Evolutionary conservation across 208 protist species (phyloP), one percentile per base, ranked within the genome.

Genomic region (Leishmania gerbilli): DNA sequence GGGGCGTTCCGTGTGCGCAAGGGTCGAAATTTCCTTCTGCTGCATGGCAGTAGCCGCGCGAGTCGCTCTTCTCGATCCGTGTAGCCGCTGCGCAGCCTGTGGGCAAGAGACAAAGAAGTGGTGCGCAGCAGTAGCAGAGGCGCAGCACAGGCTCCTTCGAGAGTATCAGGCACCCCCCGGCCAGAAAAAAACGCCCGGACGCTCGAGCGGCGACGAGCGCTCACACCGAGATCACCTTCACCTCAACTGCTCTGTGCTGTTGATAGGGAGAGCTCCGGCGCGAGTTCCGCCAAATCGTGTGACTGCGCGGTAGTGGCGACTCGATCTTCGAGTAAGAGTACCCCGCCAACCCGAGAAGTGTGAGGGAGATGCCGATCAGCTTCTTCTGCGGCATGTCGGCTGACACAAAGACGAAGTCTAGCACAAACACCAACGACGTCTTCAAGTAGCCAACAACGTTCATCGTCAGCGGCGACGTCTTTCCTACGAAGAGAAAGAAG

Each of bases 391-490:
- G 85, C 11, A 83, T 49, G 42, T 91, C 83, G 4, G 81, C 77
- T 0, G 82, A 79, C 19, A 92, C 67, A 79, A 96, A 91, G 15
- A 95, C 64, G 71, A 92, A 90, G 49, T 92, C 92, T 2, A 87
- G 77, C 7, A 94, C 42, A 82, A 97, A 93, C 17, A 97, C 91
- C 3, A 97, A 83, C 47, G 76, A 75, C 8, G 93, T 96, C 79
- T 97, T 97, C 55, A 96, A 75, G 84, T 97, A 96, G 34, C 92
- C 93, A 0, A 95, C 79, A 53, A 97, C 87, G 79, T 97, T 97
- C 84, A 94, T 91, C 72, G 91, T 95, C n/a, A 96, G 86, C 58
- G 93, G 90, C 5, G 93, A 96, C 17, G 95, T 97, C 83, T 92
- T 88, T 7, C 92, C 88, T 13, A 94, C 92, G 76, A 95, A 91